Evolutionary conservation across 1,284 basidiomycete genomes (phyloP), one percentile per base, ranked within the genome.

Genomic region (Limonomyces culmigenus): DNA sequence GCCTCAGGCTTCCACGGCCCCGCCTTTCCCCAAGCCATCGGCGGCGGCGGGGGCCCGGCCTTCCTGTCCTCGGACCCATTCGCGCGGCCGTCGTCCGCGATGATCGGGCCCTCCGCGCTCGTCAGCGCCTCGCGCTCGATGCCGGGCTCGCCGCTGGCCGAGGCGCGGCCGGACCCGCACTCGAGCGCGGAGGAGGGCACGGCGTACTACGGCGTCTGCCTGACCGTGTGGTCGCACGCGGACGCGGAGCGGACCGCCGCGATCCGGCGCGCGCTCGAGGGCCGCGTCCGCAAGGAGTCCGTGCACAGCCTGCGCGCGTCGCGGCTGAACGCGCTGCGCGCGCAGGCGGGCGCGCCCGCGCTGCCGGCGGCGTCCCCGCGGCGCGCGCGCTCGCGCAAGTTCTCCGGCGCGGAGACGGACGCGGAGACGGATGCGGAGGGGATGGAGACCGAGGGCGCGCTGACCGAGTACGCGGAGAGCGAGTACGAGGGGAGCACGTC

Each of bases 171-270:
- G 25, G 50, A 59, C 33, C 59, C 56, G 37, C 60, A 52, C 27
- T 52, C 56, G 17, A 60, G 56, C 21, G 48, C 47, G 13, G 46
- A 43, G 25, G 45, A 55, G n/a, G 54, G 48, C 45, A 80, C 70
- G 19, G 76, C 78, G 10, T 93, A 88, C 51, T 74, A 93, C 50
- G 89, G 87, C 32, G 86, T 91, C 21, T 88, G 85, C 43, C 64
- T 95, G 36, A 88, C 85, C 3, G 86, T 93, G 0, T 95, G 87
- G 88, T 87, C 84, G 6, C 87, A 91, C 49, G 88, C 87, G 19
- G 89, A 95, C 49, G 74, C 77, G 2, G 78, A 88, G 47, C 74
- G 87, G 36, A 77, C 81, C 42, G 67, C 62, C 14, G 83, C 84
- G 2, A 87, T 87, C 46, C 74, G 83, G 19, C 71, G 80, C 35